Conservation (phyloP, 164 flowering plant genomes). For the Tinospora cordifolia region DNA sequence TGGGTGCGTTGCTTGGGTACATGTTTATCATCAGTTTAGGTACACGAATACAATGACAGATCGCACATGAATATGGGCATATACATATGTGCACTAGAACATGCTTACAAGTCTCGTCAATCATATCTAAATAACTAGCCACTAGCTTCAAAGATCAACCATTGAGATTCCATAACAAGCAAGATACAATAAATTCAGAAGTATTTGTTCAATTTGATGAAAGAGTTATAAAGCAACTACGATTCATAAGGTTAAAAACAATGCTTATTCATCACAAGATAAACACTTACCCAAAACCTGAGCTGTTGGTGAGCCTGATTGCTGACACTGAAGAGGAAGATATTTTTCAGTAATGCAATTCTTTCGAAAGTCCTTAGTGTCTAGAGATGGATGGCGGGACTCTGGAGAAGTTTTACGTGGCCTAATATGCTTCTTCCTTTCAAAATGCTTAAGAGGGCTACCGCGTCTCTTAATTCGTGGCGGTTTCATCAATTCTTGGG, state of each 20-base stretch:
- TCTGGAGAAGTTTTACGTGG: not conserved
- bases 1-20: no score
- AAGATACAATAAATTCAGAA: not conserved
- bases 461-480: not conserved
- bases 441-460: not conserved
- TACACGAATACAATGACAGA: no score
- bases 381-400: not conserved
- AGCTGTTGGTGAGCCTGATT: not conserved
- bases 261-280: not conserved
- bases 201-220: not conserved
- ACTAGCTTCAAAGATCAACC: not conserved
- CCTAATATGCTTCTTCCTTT: not conserved
- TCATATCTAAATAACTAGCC: not conserved
- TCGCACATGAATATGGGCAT: no score
- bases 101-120: not conserved
- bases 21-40: no score
- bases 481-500: not conserved
- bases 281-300: not conserved
- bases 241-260: not conserved
- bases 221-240: not conserved
- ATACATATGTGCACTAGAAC: no score
- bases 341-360: not conserved
- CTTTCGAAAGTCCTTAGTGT: not conserved
- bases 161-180: not conserved
- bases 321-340: not conserved